A percentile compares a stretch with the other conserved stretches of the same genome.
These are phyloP conservation scores for Cinchona pubescens DNA, from an alignment of 257 asterid species.

Conservation along the genomic window DNA sequence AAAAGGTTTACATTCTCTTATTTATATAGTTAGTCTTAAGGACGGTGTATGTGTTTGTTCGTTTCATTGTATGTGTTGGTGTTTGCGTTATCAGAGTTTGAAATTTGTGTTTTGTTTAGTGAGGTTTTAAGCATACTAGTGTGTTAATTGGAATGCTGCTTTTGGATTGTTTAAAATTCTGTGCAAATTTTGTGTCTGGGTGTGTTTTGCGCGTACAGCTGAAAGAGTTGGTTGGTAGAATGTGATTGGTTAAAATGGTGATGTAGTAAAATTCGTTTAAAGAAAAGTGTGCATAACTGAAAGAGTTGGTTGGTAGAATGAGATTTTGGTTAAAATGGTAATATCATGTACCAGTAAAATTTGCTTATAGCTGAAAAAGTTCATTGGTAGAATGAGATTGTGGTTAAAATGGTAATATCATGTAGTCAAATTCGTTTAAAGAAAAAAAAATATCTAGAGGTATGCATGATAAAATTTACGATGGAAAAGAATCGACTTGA, in stretches of 20 bases:
- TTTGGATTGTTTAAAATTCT: neutral
- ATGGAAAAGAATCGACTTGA: neutral
- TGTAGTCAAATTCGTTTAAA: neutral
- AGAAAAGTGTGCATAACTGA: neutral
- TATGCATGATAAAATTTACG: neutral
- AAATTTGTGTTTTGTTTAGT: neutral
- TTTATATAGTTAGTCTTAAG: neutral
- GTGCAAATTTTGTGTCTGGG: neutral
- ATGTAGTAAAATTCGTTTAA: too few relatives aligned
- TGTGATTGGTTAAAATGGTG: too few relatives aligned
- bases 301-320: neutral
- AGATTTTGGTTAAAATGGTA: too few relatives aligned
- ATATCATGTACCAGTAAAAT: too few relatives aligned
- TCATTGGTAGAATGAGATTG: neutral
- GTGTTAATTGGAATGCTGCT: neutral
- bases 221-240: neutral
- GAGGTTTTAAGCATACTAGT: neutral
- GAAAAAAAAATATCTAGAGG: neutral
- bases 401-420: neutral
- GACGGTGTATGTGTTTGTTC: neutral
- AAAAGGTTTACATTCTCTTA: conserved; percentile 55
- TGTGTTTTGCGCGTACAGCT: neutral
- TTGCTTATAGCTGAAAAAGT: neutral
- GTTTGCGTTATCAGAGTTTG: neutral
- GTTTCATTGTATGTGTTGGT: neutral